These are phyloP conservation scores for Penicillium oxalicum DNA, from an alignment of 2,329 filamentous ascomycete species.

Conservation along the genomic window DNA sequence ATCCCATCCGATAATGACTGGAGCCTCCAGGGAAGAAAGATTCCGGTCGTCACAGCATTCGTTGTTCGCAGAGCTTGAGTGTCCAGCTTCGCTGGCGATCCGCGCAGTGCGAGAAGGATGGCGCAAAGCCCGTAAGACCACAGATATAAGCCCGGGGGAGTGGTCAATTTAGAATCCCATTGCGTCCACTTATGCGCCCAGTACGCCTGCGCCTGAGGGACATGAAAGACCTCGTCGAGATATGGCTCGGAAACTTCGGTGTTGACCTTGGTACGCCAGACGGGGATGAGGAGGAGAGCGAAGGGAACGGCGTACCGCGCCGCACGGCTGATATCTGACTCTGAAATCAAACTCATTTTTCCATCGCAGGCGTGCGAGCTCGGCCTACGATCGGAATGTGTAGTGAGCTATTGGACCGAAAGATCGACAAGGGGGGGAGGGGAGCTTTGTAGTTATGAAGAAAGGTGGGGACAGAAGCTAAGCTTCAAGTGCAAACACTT, in stretches of 20 bases:
- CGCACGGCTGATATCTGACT: constrained; percentile 30
- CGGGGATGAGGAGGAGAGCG: constrained; percentile 27
- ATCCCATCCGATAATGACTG: constrained; percentile 49
- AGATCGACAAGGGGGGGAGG: neutral
- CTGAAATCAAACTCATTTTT: constrained; percentile 28
- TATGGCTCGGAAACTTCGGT: constrained; percentile 52
- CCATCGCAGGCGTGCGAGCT: neutral
- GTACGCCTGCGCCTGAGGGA: constrained; percentile 85
- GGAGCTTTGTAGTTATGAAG: constrained; percentile 1
- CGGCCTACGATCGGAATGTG: neutral
- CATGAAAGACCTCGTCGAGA: constrained; percentile 55
- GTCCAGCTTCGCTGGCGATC: constrained; percentile 28
- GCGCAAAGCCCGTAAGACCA: constrained; percentile 44
- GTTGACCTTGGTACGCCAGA: constrained; percentile 45
- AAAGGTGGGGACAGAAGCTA: constrained; percentile 9
- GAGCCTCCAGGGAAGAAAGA: constrained; percentile 45
- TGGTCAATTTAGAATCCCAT: constrained; percentile 98
- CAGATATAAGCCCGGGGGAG: constrained; percentile 75
- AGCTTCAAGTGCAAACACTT: constrained; percentile 26
- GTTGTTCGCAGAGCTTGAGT: constrained; percentile 33
- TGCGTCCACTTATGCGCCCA: constrained; percentile 65
- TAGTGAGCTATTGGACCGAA: neutral
- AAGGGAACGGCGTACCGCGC: constrained; percentile 35
- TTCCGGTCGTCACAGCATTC: constrained; percentile 33
- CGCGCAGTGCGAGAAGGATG: constrained; percentile 18